These are phyloP conservation scores for Dioscorea alata DNA, from an alignment of 106 monocot genomes.

Conservation along the genomic window DNA sequence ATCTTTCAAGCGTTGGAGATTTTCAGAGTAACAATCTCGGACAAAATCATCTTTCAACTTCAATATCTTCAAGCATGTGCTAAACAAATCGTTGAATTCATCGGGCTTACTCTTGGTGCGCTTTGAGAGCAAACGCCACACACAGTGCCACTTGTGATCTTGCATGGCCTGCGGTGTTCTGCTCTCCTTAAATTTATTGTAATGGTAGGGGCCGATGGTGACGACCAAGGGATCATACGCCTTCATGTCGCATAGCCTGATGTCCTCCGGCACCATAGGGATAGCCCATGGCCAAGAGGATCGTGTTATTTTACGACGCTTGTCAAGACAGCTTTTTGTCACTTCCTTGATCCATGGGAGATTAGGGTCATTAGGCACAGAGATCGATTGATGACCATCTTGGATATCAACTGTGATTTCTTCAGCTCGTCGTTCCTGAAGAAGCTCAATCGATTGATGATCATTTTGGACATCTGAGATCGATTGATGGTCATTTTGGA, in stretches of 20 bases:
- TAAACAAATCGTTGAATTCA: background rate
- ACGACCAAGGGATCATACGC: constrained; percentile 8
- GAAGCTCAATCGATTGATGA: too few relatives aligned
- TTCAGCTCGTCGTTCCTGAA: too few relatives aligned
- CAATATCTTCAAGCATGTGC: background rate
- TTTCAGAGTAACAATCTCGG: constrained; percentile 5
- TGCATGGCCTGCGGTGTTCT: background rate
- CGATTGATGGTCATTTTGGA: too few relatives aligned
- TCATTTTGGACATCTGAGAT: too few relatives aligned
- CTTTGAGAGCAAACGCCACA: constrained; percentile 3
- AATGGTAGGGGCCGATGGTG: constrained; percentile 23
- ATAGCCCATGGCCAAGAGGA: background rate
- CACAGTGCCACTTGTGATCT: constrained; percentile 8
- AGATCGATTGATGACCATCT: too few relatives aligned
- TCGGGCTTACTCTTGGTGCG: background rate
- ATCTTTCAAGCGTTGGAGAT: background rate
- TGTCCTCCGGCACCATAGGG: constrained; percentile 1
- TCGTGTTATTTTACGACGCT: too few relatives aligned
- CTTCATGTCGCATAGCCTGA: background rate
- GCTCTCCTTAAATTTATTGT: background rate
- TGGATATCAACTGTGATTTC: too few relatives aligned
- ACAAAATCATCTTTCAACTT: background rate
- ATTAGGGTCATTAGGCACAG: too few relatives aligned
- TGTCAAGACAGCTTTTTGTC: too few relatives aligned
- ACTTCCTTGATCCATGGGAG: too few relatives aligned